These are phyloP conservation scores for Pseudogymnoascus sp. DNA, from an alignment of 2,329 filamentous ascomycete genomes.

Conservation along the genomic window DNA sequence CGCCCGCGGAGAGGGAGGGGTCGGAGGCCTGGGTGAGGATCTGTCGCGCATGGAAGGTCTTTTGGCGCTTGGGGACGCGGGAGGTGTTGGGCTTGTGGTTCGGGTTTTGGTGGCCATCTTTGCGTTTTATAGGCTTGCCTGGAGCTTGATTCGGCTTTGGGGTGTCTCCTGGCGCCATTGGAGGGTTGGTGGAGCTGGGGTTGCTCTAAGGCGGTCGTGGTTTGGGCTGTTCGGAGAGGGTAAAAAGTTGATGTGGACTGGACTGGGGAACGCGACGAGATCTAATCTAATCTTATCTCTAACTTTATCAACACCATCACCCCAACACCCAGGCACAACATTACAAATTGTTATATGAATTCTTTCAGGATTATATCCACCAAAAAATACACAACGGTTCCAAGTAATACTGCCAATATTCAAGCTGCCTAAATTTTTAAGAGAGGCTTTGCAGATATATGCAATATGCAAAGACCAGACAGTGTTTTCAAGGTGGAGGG, in stretches of 20 bases:
- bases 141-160: neutral
- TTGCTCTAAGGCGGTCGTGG: neutral
- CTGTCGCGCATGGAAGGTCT: constrained; percentile 34
- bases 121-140: neutral
- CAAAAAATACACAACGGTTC: neutral
- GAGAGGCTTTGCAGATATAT: no score
- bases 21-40: constrained; percentile 38
- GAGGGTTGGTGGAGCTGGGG: neutral
- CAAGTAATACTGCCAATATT: neutral
- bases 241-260: neutral
- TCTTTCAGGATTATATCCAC: neutral
- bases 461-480: no score
- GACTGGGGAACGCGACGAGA: neutral
- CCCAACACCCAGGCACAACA: neutral
- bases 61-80: constrained; percentile 32
- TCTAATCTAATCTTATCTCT: constrained; percentile 5
- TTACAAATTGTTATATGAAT: neutral
- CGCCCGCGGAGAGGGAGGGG: constrained; percentile 50
- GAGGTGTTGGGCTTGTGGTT: constrained; percentile 10
- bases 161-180: neutral
- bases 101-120: neutral
- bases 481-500: no score
- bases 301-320: neutral
- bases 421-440: no score
- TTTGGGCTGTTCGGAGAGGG: neutral